Conservation (phyloP, 805 yeast genomes). For the Wickerhamomyces hampshirensis region DNA sequence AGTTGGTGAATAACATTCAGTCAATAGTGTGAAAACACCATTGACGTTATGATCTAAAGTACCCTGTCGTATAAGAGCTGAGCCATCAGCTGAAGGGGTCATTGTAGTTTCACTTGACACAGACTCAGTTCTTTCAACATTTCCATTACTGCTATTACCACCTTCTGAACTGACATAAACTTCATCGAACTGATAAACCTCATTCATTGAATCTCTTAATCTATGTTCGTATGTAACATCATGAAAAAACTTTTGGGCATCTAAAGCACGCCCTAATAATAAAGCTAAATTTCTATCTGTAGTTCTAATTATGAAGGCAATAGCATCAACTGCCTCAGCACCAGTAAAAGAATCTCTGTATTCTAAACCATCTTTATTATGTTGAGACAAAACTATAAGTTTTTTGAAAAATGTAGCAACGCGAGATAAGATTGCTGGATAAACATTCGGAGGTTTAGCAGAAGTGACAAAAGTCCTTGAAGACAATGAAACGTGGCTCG, state of each 20-base stretch:
- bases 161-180: conserved; percentile 36
- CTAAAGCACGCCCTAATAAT: conserved; percentile 83
- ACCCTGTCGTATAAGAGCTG: conserved; percentile 1
- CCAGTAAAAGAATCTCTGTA: conserved; percentile 95
- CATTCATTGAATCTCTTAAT: conserved; percentile 79
- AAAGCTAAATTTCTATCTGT: conserved; percentile 89
- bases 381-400: conserved; percentile 63
- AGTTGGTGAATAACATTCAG: conserved; percentile 96
- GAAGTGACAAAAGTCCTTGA: conserved; percentile 45
- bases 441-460: conserved; percentile 57
- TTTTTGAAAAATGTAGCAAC: conserved; percentile 80
- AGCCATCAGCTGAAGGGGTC: conserved; percentile 1
- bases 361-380: conserved; percentile 84
- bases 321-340: conserved; percentile 86
- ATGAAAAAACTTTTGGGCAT: conserved; percentile 90
- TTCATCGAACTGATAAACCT: conserved; percentile 80
- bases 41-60: conserved; percentile 42
- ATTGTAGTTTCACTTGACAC: conserved; percentile 20
- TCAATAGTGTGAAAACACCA: conserved; percentile 88
- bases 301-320: conserved; percentile 80
- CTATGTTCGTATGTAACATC: conserved; percentile 95
- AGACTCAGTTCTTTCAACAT: conserved; percentile 30
- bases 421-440: conserved; percentile 83
- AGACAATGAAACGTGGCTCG: conserved; percentile 20
- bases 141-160: conserved; percentile 10